Evolutionary conservation across 768 basidiomycete genomes (phyloP).

Genomic region (Pleurotus cornucopiae): DNA sequence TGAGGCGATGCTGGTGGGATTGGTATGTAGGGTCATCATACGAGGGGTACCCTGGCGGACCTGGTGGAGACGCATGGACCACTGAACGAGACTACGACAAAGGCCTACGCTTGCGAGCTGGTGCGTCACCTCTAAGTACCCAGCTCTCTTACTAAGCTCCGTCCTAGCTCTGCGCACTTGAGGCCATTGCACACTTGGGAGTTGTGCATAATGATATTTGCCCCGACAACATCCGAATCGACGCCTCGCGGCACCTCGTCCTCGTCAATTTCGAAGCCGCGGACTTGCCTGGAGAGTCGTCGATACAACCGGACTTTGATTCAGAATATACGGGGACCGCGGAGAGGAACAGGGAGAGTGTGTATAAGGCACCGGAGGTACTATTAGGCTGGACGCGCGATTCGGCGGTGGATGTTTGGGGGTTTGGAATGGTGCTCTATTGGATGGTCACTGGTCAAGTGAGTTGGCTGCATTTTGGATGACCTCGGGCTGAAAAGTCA

Average conservation of each 20-base stretch:
- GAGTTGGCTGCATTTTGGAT: conserved; percentile 10
- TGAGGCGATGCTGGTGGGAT: neutral
- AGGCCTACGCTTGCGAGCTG: neutral
- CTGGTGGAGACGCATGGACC: neutral
- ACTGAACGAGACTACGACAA: neutral
- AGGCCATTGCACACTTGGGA: conserved; percentile 37
- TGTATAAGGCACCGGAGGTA: conserved; percentile 42
- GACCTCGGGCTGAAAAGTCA: neutral
- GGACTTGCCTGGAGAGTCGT: conserved; percentile 16
- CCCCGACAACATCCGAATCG: conserved; percentile 41
- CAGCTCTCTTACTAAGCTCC: neutral
- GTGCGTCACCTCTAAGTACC: neutral
- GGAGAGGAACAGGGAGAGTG: conserved; percentile 4
- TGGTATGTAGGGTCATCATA: neutral
- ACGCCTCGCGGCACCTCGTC: conserved; percentile 40
- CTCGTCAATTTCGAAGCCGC: conserved; percentile 39
- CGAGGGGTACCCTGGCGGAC: neutral
- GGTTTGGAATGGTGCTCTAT: conserved; percentile 48
- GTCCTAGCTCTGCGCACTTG: conserved; percentile 36
- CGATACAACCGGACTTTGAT: conserved; percentile 11
- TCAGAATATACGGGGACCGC: neutral
- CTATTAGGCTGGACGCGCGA: conserved; percentile 53
- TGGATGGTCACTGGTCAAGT: conserved; percentile 48
- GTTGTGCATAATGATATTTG: conserved; percentile 44
- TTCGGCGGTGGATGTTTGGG: conserved; percentile 53